These are phyloP conservation scores for Rusavskia elegans DNA, from an alignment of 495 filamentous ascomycete species.

Conservation along the genomic window DNA sequence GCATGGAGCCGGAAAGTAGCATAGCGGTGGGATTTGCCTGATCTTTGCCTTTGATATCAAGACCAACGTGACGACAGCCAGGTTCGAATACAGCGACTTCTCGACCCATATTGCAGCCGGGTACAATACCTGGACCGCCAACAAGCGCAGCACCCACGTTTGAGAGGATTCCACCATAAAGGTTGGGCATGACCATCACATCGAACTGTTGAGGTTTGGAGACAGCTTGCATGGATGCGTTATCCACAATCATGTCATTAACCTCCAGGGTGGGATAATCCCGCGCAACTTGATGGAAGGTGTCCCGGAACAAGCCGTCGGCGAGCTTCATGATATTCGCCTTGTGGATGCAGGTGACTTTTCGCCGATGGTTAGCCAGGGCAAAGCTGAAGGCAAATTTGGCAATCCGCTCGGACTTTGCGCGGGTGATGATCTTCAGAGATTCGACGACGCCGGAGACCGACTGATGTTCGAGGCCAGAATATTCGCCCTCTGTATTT, in stretches of 20 bases:
- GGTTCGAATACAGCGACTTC: conserved; percentile 98
- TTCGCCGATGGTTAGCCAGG: conserved; percentile 93
- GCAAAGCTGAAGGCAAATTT: conserved; percentile 98
- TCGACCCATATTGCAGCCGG: conserved; percentile 98
- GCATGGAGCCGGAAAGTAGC: conserved; percentile 87
- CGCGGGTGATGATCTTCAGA: conserved; percentile 97
- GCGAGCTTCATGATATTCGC: conserved; percentile 99
- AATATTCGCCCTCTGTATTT: conserved; percentile 99
- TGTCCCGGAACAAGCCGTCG: conserved; percentile 95
- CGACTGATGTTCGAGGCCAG: conserved; percentile 94
- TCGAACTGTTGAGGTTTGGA: conserved; percentile 94
- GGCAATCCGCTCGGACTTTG: conserved; percentile 95
- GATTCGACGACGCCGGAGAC: conserved; percentile 95
- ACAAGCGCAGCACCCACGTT: conserved; percentile 99
- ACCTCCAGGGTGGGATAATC: conserved; percentile 86
- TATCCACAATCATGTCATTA: conserved; percentile 99
- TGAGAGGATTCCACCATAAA: conserved; percentile 97
- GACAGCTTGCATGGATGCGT: conserved; percentile 98
- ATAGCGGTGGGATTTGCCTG: conserved; percentile 96
- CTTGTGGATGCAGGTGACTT: conserved; percentile 99
- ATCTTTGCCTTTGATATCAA: conserved; percentile 98
- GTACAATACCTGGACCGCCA: conserved; percentile 90
- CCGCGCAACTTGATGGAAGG: conserved; percentile 81
- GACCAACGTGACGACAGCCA: conserved; percentile 93
- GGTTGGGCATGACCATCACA: conserved; percentile 99